These are phyloP conservation scores for Candida nanaspora DNA, from an alignment of 805 yeast genomes.

Conservation along the genomic window DNA sequence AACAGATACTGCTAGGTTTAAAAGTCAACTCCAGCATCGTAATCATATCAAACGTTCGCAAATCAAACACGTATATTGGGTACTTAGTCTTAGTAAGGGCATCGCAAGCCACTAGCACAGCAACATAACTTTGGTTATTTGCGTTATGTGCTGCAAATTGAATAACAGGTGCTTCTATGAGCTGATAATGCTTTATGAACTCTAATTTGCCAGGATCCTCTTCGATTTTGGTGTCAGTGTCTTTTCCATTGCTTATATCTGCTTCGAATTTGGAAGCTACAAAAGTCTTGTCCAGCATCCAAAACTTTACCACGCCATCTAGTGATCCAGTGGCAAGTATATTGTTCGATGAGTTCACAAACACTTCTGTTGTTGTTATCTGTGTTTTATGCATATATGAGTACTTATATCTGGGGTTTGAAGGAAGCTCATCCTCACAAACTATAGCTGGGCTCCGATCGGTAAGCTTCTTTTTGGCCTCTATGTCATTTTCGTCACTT, in stretches of 20 bases:
- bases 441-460: too few relatives aligned
- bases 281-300: slow-evolving; percentile 13
- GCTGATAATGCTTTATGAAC: slow-evolving; percentile 24
- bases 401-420: slow-evolving; percentile 1
- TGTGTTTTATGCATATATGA: slow-evolving; percentile 8
- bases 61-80: slow-evolving; percentile 26
- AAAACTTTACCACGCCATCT: slow-evolving; percentile 29
- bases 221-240: neutral
- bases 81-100: neutral
- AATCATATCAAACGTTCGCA: slow-evolving; percentile 28
- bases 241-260: neutral
- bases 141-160: slow-evolving; percentile 7
- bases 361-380: neutral
- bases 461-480: neutral
- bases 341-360: neutral
- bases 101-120: slow-evolving; percentile 8
- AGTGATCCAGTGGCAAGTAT: slow-evolving; percentile 22
- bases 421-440: too few relatives aligned
- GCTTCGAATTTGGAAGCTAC: neutral
- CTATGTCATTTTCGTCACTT: too few relatives aligned
- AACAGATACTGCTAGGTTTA: slow-evolving; percentile 18
- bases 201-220: slow-evolving; percentile 15
- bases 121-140: slow-evolving; percentile 18
- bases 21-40: slow-evolving; percentile 21
- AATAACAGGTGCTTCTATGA: slow-evolving; percentile 13